Evolutionary conservation across 805 yeast species (phyloP), one percentile per base, ranked within the genome.

Genomic region (Zygosaccharomyces lentus): DNA sequence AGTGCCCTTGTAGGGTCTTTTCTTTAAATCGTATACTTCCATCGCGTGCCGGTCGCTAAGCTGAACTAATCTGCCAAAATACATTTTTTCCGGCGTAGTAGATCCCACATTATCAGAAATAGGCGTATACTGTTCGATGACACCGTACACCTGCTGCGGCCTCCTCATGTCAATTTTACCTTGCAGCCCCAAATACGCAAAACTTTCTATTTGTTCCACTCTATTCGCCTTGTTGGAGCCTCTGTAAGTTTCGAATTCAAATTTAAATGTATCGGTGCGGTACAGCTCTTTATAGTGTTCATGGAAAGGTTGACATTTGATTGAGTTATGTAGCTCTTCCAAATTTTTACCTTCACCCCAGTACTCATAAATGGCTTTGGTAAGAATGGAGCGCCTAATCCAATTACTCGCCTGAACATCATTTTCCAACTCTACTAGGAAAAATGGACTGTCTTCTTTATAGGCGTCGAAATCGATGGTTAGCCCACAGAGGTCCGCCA

Each of bases 1-100:
- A 6, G 99, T 93, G 2, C 99, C 99, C 46, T 87, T 90, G 59
- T 85, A 89, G 43, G 81, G 83, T 58, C 99, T 75, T 56, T 82
- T 80, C 61, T 82, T 84, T 51, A 93, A 72, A 59, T 89, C 96
- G 57, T 84, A 87, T 45, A 73, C 76, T 52, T 91, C 98, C 50
- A 88, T 72, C 1, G 82, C 73, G 4, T 75, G 67, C 55, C 96
- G 74, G 10, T 82, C 81, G 51, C 87, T 77, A 19, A 72, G 53
- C 49, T 74, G 77, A 9, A 93, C 72, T 55, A 77, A 76, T 59
- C 96, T 74, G 0, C 95, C 96, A 64, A 93, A 87, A 75, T 80
- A 87, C 49, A 83, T 63, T 41, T 71, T 62, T 8, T 69, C 62
- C 1, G 95, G 91, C 2, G 53, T 53, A 1, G 69, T 66, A 0